Evolutionary conservation across 192 early-diverging fungal genomes (phyloP).

Genomic region (Jimgerdemannia flammicorona): DNA sequence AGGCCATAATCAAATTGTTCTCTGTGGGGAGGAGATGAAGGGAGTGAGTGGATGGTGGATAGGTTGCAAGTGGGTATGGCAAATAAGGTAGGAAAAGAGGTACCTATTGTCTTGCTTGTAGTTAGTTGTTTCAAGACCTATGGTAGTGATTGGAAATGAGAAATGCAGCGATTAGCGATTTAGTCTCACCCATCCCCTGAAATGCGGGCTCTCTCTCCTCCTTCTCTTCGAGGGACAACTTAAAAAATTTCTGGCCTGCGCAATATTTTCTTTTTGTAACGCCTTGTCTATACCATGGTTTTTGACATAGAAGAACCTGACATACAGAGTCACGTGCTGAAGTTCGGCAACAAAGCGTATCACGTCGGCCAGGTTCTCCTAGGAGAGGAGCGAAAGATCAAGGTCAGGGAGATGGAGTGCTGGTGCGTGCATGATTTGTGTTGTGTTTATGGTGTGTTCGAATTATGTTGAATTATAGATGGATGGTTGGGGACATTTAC

Average conservation of each 20-base stretch:
- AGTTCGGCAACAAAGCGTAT: conserved; percentile 21
- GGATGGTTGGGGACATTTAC: no score
- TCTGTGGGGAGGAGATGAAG: conserved; percentile 18
- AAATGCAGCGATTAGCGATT: no score
- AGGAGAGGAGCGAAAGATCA: conserved; percentile 7
- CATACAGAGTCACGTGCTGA: conserved; percentile 30
- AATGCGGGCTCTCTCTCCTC: conserved; percentile 52
- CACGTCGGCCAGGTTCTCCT: not conserved
- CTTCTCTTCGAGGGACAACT: conserved; percentile 54
- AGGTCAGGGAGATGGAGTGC: conserved; percentile 12
- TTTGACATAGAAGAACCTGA: conserved; percentile 40
- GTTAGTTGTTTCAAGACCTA: conserved; percentile 27
- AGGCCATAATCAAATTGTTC: conserved; percentile 59
- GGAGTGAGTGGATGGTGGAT: not conserved
- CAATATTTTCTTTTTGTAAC: conserved; percentile 29
- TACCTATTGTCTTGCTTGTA: conserved; percentile 30
- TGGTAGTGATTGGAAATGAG: no score
- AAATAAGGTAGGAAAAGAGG: no score
- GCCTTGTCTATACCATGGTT: conserved; percentile 15
- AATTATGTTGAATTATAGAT: no score
- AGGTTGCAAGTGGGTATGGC: not conserved
- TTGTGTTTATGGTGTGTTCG: no score
- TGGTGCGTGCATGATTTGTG: no score
- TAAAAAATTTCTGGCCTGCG: conserved; percentile 43
- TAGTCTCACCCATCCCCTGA: conserved; percentile 52